These are phyloP conservation scores for Setaria viridis DNA, from an alignment of 202 grass and related monocot species.

Conservation along the genomic window DNA sequence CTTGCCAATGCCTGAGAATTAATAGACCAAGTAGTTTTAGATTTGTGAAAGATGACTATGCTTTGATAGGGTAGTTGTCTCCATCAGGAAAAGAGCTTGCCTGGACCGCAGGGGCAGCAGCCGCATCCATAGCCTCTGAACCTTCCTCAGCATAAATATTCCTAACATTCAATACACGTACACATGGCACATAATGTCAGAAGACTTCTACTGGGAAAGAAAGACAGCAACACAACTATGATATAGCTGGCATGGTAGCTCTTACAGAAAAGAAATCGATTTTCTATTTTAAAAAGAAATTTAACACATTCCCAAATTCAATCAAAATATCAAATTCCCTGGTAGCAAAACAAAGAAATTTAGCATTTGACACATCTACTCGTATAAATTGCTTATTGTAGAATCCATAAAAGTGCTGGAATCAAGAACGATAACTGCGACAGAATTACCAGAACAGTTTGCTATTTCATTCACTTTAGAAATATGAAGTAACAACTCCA, in stretches of 20 bases:
- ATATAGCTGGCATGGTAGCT: constrained; percentile 2
- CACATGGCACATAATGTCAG: constrained; percentile 44
- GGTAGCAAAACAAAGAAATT: constrained; percentile 26
- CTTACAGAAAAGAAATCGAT: constrained; percentile 18
- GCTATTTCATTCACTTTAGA: background rate
- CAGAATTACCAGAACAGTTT: background rate
- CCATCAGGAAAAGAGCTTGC: constrained; percentile 58
- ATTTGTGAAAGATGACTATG: constrained; percentile 34
- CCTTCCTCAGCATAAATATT: constrained; percentile 94
- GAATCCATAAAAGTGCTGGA: constrained; percentile 16
- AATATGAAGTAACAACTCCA: background rate
- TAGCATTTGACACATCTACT: background rate
- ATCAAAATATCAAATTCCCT: constrained; percentile 41
- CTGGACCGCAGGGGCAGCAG: constrained; percentile 76
- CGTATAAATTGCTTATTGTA: constrained; percentile 7
- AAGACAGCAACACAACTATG: constrained; percentile 14
- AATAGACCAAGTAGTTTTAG: constrained; percentile 49
- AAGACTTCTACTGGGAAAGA: constrained; percentile 34
- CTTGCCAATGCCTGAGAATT: constrained; percentile 84
- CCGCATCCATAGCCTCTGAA: constrained; percentile 59
- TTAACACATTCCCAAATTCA: constrained; percentile 18
- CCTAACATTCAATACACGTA: constrained; percentile 55
- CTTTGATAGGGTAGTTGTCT: constrained; percentile 25
- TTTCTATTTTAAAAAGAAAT: constrained; percentile 15
- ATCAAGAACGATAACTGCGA: background rate